phyloP scores from a whole-genome alignment of 2,329 filamentous ascomycete species.

The Xylaria sp. region DNA sequence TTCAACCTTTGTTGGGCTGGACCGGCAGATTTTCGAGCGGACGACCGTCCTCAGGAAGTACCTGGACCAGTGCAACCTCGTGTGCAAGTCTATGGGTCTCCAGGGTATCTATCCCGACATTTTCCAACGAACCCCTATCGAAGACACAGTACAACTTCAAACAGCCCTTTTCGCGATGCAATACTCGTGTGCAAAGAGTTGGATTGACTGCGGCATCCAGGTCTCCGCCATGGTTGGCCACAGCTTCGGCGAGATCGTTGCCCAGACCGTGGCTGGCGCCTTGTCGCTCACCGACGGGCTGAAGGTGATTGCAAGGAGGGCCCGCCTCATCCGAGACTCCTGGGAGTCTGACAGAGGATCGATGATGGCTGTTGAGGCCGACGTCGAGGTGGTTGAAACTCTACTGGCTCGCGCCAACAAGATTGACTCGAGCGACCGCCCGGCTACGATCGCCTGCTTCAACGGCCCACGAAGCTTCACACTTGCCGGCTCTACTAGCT shows the following conservation, averaged over 20 bases:
- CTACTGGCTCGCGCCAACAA: slow-evolving; percentile 23
- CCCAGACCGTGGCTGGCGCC: slow-evolving; percentile 40
- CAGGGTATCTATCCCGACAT: slow-evolving; percentile 37
- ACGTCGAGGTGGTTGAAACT: slow-evolving; percentile 28
- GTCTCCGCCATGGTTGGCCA: slow-evolving; percentile 41
- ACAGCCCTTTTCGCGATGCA: slow-evolving; percentile 44
- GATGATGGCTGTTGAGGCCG: slow-evolving; percentile 45
- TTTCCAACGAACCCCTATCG: slow-evolving; percentile 32
- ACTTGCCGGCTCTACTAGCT: slow-evolving; percentile 41
- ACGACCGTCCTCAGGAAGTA: slow-evolving; percentile 28
- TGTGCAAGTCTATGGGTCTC: slow-evolving; percentile 17
- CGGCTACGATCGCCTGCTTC: slow-evolving; percentile 48
- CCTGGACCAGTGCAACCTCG: slow-evolving; percentile 28
- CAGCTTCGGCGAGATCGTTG: slow-evolving; percentile 47
- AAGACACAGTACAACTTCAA: slow-evolving; percentile 40
- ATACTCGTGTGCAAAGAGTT: slow-evolving; percentile 39
- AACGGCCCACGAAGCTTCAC: slow-evolving; percentile 48
- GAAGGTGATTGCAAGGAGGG: slow-evolving; percentile 34
- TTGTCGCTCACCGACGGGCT: slow-evolving; percentile 39
- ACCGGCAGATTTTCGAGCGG: slow-evolving; percentile 35
- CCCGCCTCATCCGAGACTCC: slow-evolving; percentile 32
- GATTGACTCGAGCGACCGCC: not conserved
- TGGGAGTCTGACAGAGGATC: slow-evolving; percentile 42
- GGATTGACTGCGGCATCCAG: slow-evolving; percentile 42
- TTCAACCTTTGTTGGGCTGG: slow-evolving; percentile 35